A percentile compares a stretch with the other conserved stretches of the same genome.
phyloP scores from a whole-genome alignment of 805 yeast species.

The Candida adriatica region DNA sequence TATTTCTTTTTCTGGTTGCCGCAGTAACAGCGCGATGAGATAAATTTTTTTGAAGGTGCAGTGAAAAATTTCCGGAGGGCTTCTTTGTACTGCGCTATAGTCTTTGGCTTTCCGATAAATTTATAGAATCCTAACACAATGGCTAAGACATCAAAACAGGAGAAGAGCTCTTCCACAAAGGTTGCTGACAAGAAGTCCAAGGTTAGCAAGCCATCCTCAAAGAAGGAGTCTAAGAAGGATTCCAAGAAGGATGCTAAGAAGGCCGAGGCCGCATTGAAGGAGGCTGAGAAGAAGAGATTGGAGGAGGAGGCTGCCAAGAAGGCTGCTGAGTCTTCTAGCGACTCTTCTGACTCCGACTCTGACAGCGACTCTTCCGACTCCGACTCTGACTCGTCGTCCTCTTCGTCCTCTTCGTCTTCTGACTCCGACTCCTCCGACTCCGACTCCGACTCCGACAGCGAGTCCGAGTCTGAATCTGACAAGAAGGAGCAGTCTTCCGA shows the following conservation, averaged over 20 bases:
- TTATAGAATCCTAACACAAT: constrained; percentile 7
- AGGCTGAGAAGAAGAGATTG: constrained; percentile 19
- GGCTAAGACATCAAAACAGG: constrained; percentile 20
- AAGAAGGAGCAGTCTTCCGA: constrained; percentile 8
- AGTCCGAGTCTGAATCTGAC: constrained; percentile 16
- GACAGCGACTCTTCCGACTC: constrained; percentile 20
- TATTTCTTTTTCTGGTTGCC: constrained; percentile 8
- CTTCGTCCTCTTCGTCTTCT: constrained; percentile 17
- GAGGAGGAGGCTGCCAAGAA: constrained; percentile 23
- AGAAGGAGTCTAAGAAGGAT: constrained; percentile 16
- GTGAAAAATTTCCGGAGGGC: constrained; percentile 11
- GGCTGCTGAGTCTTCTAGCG: constrained; percentile 21
- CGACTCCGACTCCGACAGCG: constrained; percentile 14
- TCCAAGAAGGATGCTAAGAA: constrained; percentile 25
- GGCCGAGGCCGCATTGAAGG: constrained; percentile 22
- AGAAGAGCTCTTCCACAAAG: constrained; percentile 14
- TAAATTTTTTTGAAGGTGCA: constrained; percentile 8
- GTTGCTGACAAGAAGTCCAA: constrained; percentile 18
- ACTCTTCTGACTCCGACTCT: constrained; percentile 22
- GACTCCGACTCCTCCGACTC: constrained; percentile 23
- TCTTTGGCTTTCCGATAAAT: not conserved
- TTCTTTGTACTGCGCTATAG: not conserved
- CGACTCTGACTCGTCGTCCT: constrained; percentile 15
- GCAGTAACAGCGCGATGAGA: constrained; percentile 17
- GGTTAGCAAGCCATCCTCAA: constrained; percentile 20